Conservation (phyloP, 768 basidiomycete genomes). For the Chalciporus chontae region DNA sequence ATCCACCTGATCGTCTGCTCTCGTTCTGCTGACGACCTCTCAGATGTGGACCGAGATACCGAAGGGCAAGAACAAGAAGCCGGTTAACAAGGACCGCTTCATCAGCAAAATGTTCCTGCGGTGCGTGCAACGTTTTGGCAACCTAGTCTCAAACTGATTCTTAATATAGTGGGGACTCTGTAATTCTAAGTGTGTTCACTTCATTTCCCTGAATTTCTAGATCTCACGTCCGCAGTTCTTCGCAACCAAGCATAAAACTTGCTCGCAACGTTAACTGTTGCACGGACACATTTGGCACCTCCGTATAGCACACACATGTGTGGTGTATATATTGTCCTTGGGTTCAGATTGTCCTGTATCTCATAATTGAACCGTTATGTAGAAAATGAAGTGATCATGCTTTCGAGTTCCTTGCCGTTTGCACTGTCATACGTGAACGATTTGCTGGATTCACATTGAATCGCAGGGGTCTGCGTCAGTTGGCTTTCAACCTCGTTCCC, state of each 20-base stretch:
- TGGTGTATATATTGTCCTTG: neutral
- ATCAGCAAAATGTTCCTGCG: constrained; percentile 99
- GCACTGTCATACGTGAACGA: no score
- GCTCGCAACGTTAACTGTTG: neutral
- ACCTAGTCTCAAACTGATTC: constrained; percentile 11
- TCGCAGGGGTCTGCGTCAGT: no score
- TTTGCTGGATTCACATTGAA: no score
- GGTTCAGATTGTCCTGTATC: neutral
- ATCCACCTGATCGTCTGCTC: constrained; percentile 5
- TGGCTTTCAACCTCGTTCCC: no score
- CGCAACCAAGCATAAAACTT: constrained; percentile 64
- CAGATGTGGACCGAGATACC: constrained; percentile 99
- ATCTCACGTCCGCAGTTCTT: constrained; percentile 54
- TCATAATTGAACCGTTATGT: neutral
- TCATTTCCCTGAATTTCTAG: constrained; percentile 11
- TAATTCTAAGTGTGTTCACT: constrained; percentile 80
- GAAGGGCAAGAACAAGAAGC: constrained; percentile 98
- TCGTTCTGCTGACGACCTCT: constrained; percentile 10
- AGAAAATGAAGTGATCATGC: neutral
- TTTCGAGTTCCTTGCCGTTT: neutral
- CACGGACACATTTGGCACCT: neutral
- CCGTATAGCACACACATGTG: neutral
- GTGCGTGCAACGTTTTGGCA: constrained; percentile 38
- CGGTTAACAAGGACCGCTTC: constrained; percentile 98
- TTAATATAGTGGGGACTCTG: constrained; percentile 81